Evolutionary conservation across 805 yeast genomes (phyloP), one percentile per base, ranked within the genome.

Genomic region (Starmerella potacharoeniae): DNA sequence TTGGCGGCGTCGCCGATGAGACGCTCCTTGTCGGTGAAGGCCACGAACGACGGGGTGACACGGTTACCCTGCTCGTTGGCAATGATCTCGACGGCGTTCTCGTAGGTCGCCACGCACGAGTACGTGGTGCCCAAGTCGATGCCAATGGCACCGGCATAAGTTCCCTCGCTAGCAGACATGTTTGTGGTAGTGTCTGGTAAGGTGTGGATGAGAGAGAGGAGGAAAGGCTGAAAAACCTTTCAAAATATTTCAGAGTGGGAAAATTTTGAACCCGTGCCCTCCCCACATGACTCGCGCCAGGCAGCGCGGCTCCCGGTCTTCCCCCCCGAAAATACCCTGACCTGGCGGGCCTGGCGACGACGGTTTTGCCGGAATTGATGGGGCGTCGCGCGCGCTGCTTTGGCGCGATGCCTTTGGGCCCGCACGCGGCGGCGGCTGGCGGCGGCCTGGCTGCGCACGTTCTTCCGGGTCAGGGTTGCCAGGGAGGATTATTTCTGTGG

Each of bases 71-170:
- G 97, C 73, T 90, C 97, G 72, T 89, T 89, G 68, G 97, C 96
- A 70, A 89, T 86, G 73, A 89, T 90, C 75, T 90, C 97, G 53
- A 90, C 97, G 65, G 91, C 95, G 69, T 86, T 86, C 66, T 88
- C 78, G 78, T 88, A 88, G 69, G 88, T 95, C 66, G 95, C 96
- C 60, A 89, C 96, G 82, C 96, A 89, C 52, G 96, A 88, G 77
- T 88, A 88, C 57, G 95, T 88, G 68, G 95, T 86, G 82, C 95
- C 95, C 76, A 86, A 80, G 81, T 90, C 97, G 83, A 91, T 91
- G 84, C 98, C 98, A 74, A 88, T 86, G 77, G 93, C 93, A 85
- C 97, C 97, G 83, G 90, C 93, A 84, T 86, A 89, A 79, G 89
- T 93, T 84, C 96, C 96, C 82, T 89, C 96, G 62, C 66, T 56